Evolutionary conservation across 306 rosid species (phyloP), one percentile per base, ranked within the genome.

Genomic region (Echinosophora koreensis): DNA sequence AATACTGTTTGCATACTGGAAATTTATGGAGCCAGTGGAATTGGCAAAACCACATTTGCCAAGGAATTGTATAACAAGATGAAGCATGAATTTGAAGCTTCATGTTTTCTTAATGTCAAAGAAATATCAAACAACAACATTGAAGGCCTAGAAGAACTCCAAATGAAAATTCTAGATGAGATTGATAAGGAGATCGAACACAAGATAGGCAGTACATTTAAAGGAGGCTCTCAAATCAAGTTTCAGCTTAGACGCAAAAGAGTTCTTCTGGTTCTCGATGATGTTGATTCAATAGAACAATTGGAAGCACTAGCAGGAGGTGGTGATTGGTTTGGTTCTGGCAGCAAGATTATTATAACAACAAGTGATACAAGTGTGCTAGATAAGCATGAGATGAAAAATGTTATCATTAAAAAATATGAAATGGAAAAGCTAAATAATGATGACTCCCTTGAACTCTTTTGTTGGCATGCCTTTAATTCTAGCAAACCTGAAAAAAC

Each of bases 241-340:
- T 34, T 3, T 3, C 18, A 3, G 28, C 76, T 73, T 17, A 6
- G 47, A 3, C 2, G 3, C 8, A 55, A 1, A 28, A 80, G 32
- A 56, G 68, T 80, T 41, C 79, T 80, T 54, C 3, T 80, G 9
- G 68, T 80, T 32, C 37, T 80, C 4, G 83, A 80, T 80, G 79
- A 72, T 18, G 63, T 80, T 22, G 60, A 80, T 54, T 2, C 30
- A 0, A 0, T 0, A 5, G 2, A 32, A 32, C 59, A 72, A 4
- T 52, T 80, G 38, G 28, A 73, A 64, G 9, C 54, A 9, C 8
- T 80, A 1, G 74, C 46, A 0, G 79, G 79, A 4, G 49, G 14
- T 8, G 0, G 7, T 12, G 52, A 64, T 32, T 80, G 83, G 79
- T 80, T 66, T 72, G 74, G 79, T 38, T 1, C 38, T 7, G 79